Conservation (phyloP, 805 yeast species). For the Schizosaccharomyces cryophilus region DNA sequence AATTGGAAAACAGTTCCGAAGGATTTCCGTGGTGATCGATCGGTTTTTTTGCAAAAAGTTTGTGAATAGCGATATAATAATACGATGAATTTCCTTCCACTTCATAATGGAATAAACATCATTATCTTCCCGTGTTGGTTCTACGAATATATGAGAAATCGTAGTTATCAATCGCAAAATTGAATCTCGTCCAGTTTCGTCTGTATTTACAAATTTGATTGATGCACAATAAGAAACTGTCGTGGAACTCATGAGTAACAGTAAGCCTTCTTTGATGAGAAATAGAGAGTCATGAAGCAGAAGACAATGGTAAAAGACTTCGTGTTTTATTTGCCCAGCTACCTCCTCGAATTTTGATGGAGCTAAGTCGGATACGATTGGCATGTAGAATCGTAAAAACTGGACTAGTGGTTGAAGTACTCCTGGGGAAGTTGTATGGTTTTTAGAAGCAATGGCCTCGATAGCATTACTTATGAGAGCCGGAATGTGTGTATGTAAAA, state of each 20-base stretch:
- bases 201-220: background rate
- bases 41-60: background rate
- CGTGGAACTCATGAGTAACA: background rate
- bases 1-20: background rate
- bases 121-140: background rate
- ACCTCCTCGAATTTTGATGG: too few species aligned
- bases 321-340: background rate
- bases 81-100: background rate
- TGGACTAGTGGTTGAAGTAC: too few species aligned
- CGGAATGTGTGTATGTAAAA: too few species aligned
- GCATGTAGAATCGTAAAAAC: too few species aligned
- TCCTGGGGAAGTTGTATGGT: too few species aligned
- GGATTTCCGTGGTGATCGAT: background rate
- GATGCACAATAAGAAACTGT: background rate
- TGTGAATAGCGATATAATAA: background rate
- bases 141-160: background rate
- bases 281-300: background rate
- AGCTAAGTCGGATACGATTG: too few species aligned
- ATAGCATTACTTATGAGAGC: too few species aligned
- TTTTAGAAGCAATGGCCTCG: too few species aligned
- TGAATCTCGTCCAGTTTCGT: background rate
- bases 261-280: background rate
- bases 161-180: background rate
- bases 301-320: background rate
- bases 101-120: background rate